Conservation (phyloP, 352 stramenopile species). For the Pythium phragmiticola region DNA sequence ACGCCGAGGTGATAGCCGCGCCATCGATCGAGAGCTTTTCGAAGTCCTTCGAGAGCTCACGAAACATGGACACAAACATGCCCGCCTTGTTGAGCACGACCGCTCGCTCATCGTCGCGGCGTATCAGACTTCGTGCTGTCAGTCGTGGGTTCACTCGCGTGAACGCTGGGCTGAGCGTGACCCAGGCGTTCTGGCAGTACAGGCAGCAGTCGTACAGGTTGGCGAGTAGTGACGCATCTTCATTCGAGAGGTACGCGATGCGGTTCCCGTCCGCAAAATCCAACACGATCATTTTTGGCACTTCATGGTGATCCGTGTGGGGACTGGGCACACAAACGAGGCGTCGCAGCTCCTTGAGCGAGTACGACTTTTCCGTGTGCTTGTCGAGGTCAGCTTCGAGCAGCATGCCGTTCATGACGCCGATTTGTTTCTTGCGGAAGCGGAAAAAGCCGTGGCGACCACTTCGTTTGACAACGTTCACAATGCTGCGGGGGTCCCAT, state of each 20-base stretch:
- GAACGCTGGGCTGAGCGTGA: constrained; percentile 66
- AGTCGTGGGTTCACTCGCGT: constrained; percentile 65
- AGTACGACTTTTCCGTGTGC: constrained; percentile 46
- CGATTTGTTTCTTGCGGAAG: constrained; percentile 63
- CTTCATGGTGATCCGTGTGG: constrained; percentile 9
- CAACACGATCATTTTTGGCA: constrained; percentile 42
- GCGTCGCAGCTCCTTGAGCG: constrained; percentile 51
- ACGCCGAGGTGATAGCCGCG: constrained; percentile 21
- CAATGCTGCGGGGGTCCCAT: constrained; percentile 43
- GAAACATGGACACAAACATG: constrained; percentile 54
- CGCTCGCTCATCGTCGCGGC: constrained; percentile 46
- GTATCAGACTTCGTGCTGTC: constrained; percentile 47
- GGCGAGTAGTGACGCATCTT: constrained; percentile 58
- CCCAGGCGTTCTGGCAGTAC: constrained; percentile 55
- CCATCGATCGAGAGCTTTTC: constrained; percentile 50
- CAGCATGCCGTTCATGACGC: constrained; percentile 23
- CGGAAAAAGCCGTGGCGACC: constrained; percentile 56
- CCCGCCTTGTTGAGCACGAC: constrained; percentile 66
- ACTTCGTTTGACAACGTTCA: constrained; percentile 57
- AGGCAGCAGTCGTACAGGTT: constrained; percentile 72
- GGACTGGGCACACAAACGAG: constrained; percentile 39
- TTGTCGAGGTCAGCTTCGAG: constrained; percentile 21
- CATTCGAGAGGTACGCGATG: constrained; percentile 55
- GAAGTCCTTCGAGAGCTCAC: constrained; percentile 56
- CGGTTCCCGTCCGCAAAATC: constrained; percentile 68